phyloP scores from a whole-genome alignment of 2,329 filamentous ascomycete genomes.

The Fusarium torreyae region DNA sequence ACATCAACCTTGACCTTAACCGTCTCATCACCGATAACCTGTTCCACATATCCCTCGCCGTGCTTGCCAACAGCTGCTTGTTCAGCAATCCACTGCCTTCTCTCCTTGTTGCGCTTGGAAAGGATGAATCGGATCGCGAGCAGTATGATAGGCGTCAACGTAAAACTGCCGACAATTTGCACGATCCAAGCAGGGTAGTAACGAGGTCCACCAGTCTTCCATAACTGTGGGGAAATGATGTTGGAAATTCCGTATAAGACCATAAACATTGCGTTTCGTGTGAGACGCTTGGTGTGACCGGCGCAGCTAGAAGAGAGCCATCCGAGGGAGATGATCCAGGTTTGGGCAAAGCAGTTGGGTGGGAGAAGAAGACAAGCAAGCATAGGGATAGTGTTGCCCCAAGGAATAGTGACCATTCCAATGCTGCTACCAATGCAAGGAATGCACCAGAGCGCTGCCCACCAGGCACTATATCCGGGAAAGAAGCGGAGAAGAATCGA shows the following conservation, averaged over 20 bases:
- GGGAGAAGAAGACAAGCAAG: background rate
- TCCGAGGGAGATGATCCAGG: conserved; percentile 9
- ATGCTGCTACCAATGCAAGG: conserved; percentile 43
- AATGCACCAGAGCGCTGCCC: conserved; percentile 43
- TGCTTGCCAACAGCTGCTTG: background rate
- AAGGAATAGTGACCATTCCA: conserved; percentile 6
- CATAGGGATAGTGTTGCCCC: conserved; percentile 8
- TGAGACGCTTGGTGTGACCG: conserved; percentile 4
- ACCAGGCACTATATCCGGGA: conserved; percentile 39
- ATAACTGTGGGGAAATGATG: conserved; percentile 46
- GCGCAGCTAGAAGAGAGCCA: background rate
- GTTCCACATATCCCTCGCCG: conserved; percentile 10
- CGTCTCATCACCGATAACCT: conserved; percentile 23
- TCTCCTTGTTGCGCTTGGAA: conserved; percentile 1
- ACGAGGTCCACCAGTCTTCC: conserved; percentile 31
- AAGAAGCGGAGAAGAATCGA: conserved; percentile 36
- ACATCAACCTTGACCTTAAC: conserved; percentile 41
- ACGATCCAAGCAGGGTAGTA: conserved; percentile 43
- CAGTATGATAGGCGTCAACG: conserved; percentile 21
- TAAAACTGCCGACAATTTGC: conserved; percentile 43
- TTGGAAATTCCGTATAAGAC: conserved; percentile 5
- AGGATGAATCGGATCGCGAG: background rate
- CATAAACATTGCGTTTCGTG: conserved; percentile 7
- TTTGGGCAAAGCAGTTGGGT: conserved; percentile 4
- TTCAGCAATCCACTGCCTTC: conserved; percentile 12